A percentile compares a stretch with the other conserved stretches of the same genome.
Evolutionary conservation across 2,329 filamentous ascomycete species (phyloP).

Genomic region (Verticillium tricorpus): DNA sequence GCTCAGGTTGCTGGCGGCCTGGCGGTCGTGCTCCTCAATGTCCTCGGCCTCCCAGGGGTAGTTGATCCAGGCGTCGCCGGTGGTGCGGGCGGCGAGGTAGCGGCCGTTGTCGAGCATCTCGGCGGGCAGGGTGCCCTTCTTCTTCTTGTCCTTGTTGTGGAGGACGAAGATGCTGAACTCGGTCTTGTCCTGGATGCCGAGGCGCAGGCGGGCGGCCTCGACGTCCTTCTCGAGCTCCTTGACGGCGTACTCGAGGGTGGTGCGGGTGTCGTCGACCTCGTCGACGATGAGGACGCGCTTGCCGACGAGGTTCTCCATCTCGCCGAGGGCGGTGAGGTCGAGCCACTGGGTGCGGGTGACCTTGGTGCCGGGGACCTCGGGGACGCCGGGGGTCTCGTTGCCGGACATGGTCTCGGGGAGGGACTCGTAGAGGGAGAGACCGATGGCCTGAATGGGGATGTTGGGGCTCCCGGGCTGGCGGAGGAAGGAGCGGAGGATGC

Average conservation of each 20-base stretch:
- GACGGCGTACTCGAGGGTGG: slow-evolving; percentile 90
- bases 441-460: slow-evolving; percentile 98
- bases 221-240: slow-evolving; percentile 94
- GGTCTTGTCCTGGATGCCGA: slow-evolving; percentile 68
- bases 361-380: slow-evolving; percentile 83
- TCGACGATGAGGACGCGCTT: slow-evolving; percentile 92
- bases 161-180: slow-evolving; percentile 93
- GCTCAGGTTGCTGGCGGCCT: slow-evolving; percentile 44
- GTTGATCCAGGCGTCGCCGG: slow-evolving; percentile 96
- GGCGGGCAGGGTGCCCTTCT: slow-evolving; percentile 81
- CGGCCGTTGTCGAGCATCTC: slow-evolving; percentile 69
- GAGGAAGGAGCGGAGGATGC: slow-evolving; percentile 96
- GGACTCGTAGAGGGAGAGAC: slow-evolving; percentile 91
- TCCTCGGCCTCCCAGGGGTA: slow-evolving; percentile 97
- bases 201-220: slow-evolving; percentile 67
- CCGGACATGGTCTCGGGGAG: slow-evolving; percentile 56
- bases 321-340: slow-evolving; percentile 74
- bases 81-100: slow-evolving; percentile 83
- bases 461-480: slow-evolving; percentile 83
- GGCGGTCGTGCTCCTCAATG: slow-evolving; percentile 84
- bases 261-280: slow-evolving; percentile 93
- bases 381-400: slow-evolving; percentile 38
- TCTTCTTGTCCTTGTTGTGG: slow-evolving; percentile 97
- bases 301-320: slow-evolving; percentile 85
- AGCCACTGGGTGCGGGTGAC: slow-evolving; percentile 99